These are phyloP conservation scores for Cytospora piceicola DNA, from an alignment of 2,329 filamentous ascomycete genomes.

Conservation along the genomic window DNA sequence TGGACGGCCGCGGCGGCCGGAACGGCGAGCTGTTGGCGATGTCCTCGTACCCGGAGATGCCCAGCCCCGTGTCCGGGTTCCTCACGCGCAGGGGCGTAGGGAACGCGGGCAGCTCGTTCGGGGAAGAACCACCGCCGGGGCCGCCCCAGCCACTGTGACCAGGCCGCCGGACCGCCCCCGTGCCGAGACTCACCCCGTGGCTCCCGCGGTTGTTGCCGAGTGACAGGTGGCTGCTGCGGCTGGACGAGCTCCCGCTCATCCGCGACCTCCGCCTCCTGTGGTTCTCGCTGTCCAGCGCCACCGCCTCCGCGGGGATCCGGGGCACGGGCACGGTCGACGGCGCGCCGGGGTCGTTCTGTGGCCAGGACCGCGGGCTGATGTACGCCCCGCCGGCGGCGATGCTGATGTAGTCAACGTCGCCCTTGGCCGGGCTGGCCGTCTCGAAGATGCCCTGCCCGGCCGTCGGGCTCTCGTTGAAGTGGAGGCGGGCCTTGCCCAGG, in stretches of 20 bases:
- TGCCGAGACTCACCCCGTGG: background rate
- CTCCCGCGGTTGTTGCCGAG: background rate
- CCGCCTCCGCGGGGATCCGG: background rate
- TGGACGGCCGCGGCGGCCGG: slow-evolving; percentile 42
- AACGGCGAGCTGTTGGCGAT: slow-evolving; percentile 43
- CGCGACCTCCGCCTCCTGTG: slow-evolving; percentile 16
- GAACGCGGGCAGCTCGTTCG: background rate
- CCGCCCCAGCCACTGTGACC: background rate
- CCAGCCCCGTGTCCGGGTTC: slow-evolving; percentile 32
- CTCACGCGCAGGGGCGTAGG: slow-evolving; percentile 26
- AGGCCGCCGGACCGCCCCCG: slow-evolving; percentile 9
- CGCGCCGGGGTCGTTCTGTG: slow-evolving; percentile 10
- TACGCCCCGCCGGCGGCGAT: slow-evolving; percentile 6
- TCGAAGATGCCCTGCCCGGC: slow-evolving; percentile 22
- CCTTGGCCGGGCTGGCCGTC: slow-evolving; percentile 4
- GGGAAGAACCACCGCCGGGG: background rate
- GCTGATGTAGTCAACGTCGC: slow-evolving; percentile 9
- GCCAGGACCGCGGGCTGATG: slow-evolving; percentile 23
- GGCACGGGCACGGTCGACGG: slow-evolving; percentile 8
- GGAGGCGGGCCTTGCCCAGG: slow-evolving; percentile 19
- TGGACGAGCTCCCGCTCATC: slow-evolving; percentile 19
- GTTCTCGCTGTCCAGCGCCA: slow-evolving; percentile 23
- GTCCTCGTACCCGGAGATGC: slow-evolving; percentile 40
- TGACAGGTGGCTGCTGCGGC: slow-evolving; percentile 11
- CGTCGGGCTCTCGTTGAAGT: slow-evolving; percentile 16